phyloP scores from a whole-genome alignment of 2,329 filamentous ascomycete species.

The Pseudogymnoascus sp. region DNA sequence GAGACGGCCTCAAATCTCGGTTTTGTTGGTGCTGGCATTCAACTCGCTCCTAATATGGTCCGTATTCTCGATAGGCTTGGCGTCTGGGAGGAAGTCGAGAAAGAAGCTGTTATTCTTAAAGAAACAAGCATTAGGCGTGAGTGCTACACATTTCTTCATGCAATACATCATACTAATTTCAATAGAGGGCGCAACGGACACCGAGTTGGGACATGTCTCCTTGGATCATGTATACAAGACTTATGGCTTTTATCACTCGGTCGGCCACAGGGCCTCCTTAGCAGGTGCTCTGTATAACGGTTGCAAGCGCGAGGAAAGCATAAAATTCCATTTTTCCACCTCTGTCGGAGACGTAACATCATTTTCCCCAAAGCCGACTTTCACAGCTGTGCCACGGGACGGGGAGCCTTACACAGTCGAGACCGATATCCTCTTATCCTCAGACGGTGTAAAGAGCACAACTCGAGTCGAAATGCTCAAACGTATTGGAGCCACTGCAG shows the following conservation, averaged over 20 bases:
- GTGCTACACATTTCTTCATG: constrained; percentile 16
- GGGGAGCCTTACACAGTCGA: constrained; percentile 44
- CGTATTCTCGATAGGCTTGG: constrained; percentile 65
- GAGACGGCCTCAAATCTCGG: constrained; percentile 66
- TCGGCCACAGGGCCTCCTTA: constrained; percentile 66
- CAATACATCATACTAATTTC: background rate
- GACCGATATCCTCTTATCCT: constrained; percentile 44
- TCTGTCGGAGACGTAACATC: constrained; percentile 47
- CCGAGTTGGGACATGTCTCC: constrained; percentile 62
- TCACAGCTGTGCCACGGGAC: constrained; percentile 51
- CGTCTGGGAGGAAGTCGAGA: constrained; percentile 62
- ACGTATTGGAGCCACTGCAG: constrained; percentile 33
- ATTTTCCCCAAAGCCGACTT: constrained; percentile 50
- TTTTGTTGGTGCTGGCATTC: constrained; percentile 79
- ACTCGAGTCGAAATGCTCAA: constrained; percentile 46
- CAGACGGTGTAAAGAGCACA: constrained; percentile 48
- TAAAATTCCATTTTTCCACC: constrained; percentile 62
- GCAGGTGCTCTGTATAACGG: constrained; percentile 61
- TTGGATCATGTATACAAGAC: constrained; percentile 57
- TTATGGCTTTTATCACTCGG: constrained; percentile 72
- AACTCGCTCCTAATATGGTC: constrained; percentile 75
- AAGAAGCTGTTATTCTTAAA: constrained; percentile 61
- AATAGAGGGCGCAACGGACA: constrained; percentile 56
- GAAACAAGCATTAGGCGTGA: constrained; percentile 64
- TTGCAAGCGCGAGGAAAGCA: constrained; percentile 53